Conservation (phyloP, 495 filamentous ascomycete species). For the Hypoxylon fuscum region DNA sequence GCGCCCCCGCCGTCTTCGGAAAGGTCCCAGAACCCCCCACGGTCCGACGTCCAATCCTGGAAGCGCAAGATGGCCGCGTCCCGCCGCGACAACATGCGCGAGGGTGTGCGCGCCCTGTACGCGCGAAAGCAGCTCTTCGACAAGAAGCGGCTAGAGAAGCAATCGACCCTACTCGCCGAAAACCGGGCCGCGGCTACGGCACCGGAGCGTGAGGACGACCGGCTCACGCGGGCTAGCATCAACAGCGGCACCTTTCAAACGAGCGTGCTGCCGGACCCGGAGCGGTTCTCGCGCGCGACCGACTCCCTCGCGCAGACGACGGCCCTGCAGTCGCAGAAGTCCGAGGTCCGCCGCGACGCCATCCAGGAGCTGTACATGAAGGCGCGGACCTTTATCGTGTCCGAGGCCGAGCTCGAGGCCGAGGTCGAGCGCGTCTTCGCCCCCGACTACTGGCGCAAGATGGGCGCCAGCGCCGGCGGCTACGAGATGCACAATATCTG, state of each 20-base stretch:
- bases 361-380: conserved; percentile 58
- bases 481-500: conserved; percentile 51
- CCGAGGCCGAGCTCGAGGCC: conserved; percentile 52
- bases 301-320: conserved; percentile 38
- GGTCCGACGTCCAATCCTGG: conserved; percentile 44
- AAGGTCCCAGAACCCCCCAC: conserved; percentile 33
- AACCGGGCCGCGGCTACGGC: conserved; percentile 45
- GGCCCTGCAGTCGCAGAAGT: conserved; percentile 29
- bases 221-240: conserved; percentile 53
- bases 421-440: conserved; percentile 49
- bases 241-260: conserved; percentile 42
- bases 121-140: conserved; percentile 46
- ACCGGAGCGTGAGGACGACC: conserved; percentile 54
- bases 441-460: conserved; percentile 37
- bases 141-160: conserved; percentile 5
- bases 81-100: conserved; percentile 49
- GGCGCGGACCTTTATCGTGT: conserved; percentile 56
- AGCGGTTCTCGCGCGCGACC: conserved; percentile 45
- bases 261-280: conserved; percentile 44
- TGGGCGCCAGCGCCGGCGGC: conserved; percentile 18
- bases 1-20: conserved; percentile 42
- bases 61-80: conserved; percentile 47
- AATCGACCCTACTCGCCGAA: conserved; percentile 15
- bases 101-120: conserved; percentile 51
- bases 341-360: conserved; percentile 55